Evolutionary conservation across 2,329 filamentous ascomycete genomes (phyloP).

Genomic region (Trichoderma sp.): DNA sequence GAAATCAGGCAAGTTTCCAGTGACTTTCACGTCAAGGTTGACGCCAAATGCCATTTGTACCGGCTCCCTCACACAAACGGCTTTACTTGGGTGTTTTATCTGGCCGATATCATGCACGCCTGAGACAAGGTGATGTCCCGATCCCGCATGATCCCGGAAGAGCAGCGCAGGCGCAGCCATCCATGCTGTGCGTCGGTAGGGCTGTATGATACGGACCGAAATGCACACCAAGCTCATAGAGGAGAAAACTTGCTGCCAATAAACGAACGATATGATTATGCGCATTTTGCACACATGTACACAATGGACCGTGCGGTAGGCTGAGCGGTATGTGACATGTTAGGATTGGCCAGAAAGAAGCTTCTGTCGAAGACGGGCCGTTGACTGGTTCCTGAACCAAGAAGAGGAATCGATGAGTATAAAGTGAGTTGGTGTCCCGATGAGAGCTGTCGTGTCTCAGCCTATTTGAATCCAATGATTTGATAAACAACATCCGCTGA

Average conservation of each 20-base stretch:
- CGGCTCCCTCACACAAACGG: not conserved
- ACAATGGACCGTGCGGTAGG: not conserved
- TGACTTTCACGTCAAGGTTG: not conserved
- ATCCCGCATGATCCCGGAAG: conserved; percentile 8
- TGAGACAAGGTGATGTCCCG: not conserved
- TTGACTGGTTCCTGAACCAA: not conserved
- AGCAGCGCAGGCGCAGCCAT: not conserved
- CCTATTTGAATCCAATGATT: not conserved
- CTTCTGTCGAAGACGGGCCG: not conserved
- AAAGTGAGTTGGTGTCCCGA: not conserved
- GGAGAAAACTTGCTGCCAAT: not conserved
- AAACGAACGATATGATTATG: not conserved
- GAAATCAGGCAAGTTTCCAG: not conserved
- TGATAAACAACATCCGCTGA: not conserved
- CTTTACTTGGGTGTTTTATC: not conserved
- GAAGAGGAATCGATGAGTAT: not conserved
- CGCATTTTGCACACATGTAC: not conserved
- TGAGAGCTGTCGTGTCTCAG: not conserved
- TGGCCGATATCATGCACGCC: not conserved
- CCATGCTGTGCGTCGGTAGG: conserved; percentile 6
- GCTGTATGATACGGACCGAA: not conserved
- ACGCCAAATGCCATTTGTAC: not conserved
- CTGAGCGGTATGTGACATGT: not conserved
- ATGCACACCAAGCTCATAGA: not conserved
- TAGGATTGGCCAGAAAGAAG: not conserved